Evolutionary conservation across 768 basidiomycete species (phyloP).

Genomic region (Chalciporus chontae): DNA sequence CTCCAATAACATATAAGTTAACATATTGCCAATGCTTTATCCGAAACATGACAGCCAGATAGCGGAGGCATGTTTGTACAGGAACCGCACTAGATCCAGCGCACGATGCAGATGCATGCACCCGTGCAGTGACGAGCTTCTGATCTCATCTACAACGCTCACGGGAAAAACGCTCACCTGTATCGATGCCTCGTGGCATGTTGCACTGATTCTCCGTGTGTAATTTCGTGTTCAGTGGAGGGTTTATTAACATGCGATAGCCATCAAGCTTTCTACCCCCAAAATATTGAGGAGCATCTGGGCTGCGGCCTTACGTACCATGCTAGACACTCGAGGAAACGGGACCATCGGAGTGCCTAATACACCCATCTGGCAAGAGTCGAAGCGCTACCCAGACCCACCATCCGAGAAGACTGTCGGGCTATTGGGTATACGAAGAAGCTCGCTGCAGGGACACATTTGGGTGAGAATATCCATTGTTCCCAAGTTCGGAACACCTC

Average conservation of each 20-base stretch:
- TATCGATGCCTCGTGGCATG: constrained; percentile 6
- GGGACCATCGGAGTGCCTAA: constrained; percentile 5
- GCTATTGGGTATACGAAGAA: constrained; percentile 4
- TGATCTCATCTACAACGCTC: constrained; percentile 11
- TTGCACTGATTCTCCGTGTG: constrained; percentile 9
- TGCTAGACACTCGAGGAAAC: background rate
- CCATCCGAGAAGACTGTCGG: background rate
- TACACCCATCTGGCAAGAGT: constrained; percentile 4
- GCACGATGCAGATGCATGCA: background rate
- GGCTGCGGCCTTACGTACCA: constrained; percentile 7
- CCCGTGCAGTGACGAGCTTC: constrained; percentile 1
- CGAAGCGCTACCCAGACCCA: background rate
- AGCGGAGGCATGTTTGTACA: background rate
- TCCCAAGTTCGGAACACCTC: background rate
- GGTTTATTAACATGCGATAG: constrained; percentile 13
- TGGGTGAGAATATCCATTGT: constrained; percentile 1
- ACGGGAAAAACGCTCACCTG: constrained; percentile 5
- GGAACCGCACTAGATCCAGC: background rate
- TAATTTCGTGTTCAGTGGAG: constrained; percentile 23
- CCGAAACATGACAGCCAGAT: too few relatives aligned
- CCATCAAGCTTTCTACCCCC: constrained; percentile 13
- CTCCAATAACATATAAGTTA: background rate
- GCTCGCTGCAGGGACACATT: constrained; percentile 6
- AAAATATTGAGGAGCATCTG: constrained; percentile 4
- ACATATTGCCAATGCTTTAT: too few relatives aligned